These are phyloP conservation scores for Malassezia arunalokei DNA, from an alignment of 1,284 basidiomycete genomes.

Conservation along the genomic window DNA sequence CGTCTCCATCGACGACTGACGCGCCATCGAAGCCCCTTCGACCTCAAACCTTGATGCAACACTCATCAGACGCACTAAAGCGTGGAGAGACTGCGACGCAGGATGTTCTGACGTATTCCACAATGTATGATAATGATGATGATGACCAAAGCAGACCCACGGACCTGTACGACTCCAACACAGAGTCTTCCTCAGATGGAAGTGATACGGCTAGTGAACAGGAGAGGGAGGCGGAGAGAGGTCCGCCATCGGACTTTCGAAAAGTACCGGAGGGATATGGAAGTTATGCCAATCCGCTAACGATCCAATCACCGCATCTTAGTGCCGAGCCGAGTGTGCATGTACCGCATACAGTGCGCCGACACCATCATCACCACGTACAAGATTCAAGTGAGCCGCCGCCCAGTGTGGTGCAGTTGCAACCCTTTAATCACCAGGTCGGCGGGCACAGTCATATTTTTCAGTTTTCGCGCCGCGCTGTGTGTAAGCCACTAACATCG, in stretches of 20 bases:
- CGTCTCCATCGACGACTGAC: neutral
- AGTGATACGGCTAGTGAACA: constrained; percentile 1
- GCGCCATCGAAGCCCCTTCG: neutral
- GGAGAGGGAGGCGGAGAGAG: constrained; percentile 1
- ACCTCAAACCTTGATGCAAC: neutral
- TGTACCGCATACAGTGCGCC: constrained; percentile 48
- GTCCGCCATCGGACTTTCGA: neutral
- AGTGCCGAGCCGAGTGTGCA: constrained; percentile 7
- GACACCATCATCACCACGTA: constrained; percentile 12
- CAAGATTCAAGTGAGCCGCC: constrained; percentile 13
- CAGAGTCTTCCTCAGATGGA: neutral
- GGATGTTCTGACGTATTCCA: neutral
- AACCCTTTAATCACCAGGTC: constrained; percentile 93
- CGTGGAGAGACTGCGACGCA: neutral
- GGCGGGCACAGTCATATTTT: constrained; percentile 95
- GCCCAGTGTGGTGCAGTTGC: constrained; percentile 60
- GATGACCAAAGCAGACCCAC: neutral
- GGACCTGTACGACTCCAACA: neutral
- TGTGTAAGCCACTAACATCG: constrained; percentile 96
- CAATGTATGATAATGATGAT: constrained; percentile 10
- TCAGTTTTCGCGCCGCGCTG: constrained; percentile 90
- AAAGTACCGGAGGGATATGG: neutral
- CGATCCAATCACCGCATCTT: constrained; percentile 12
- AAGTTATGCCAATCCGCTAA: neutral
- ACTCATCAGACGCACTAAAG: neutral